Base-by-base conservation (phyloP, 1,284 basidiomycete species). In the Fomitiporia mediterranea region DNA sequence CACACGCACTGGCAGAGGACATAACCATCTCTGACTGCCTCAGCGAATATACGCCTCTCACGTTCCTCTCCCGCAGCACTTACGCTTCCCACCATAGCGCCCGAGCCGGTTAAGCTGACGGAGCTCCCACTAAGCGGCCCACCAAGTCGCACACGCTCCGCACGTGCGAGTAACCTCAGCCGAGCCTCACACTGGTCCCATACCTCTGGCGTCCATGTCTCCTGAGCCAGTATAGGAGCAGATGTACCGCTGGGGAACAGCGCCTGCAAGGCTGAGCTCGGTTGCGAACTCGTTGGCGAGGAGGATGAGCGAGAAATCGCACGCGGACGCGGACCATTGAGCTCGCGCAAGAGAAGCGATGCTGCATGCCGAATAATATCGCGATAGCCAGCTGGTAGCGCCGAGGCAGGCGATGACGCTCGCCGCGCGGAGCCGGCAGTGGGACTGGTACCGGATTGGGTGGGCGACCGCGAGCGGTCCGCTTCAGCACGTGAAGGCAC, bases 1-100 rank as follows among this genome's bases (percentile, higher is more conserved):
- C 21, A 35, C 53, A 83, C 85, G 73, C 67, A 93, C 91, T 91
- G 85, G 81, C 91, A 94, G 21, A 95, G 77, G 27, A 94, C 80
- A 67, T 86, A 88, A 1, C 92, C 92, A 73, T 95, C 92, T 63
- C 82, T 73, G 59, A 94, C 67, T 0, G 87, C 83, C 56, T 90
- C 87, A 46, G 77, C 77, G 65, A 94, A 93, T 34, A 51, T 34
- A 2, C 52, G 32, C 60, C 73, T 64, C 69, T 94, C 90, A 62
- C 84, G 75, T 62, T 91, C 88, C 68, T 89, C 89, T 30, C 84
- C 83, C 47, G 71, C 76, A 57, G 66, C 72, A 66, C 73, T 82
- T 28, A 46, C 44, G 55, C 75, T 65, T 44, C 71, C 75, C 57
- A 13, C n/a, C 17, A 27, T 25, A 62, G 68, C 65, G 57, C 61